Evolutionary conservation across 352 stramenopile species (phyloP), one percentile per base, ranked within the genome.

Genomic region (Phytophthora colocasiae): DNA sequence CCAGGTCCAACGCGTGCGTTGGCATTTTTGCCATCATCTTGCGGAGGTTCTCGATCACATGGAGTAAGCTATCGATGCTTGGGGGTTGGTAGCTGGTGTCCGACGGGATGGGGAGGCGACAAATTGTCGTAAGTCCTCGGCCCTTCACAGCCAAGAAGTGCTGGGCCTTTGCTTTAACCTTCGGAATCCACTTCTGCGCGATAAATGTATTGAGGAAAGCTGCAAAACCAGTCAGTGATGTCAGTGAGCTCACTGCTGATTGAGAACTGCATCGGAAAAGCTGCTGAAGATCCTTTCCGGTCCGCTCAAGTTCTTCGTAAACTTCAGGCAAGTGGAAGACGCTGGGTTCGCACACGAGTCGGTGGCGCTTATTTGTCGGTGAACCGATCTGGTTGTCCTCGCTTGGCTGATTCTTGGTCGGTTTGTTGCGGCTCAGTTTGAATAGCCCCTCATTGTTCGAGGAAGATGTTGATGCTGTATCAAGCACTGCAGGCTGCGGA

Each of bases 11-110:
- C 7, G 75, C 75, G 50, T 92, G 78, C 22, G 83, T 71, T 0
- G 85, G 83, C 77, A 93, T 93, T 43, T 76, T 83, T 4, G 66
- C 45, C 73, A 93, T 91, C 81, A 95, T 93, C 4, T 79, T 70
- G 36, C 83, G 77, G 1, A 91, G 73, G 51, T 86, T 81, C 14
- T 85, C 71, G 6, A 85, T 74, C 11, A 93, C 84, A 52, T 88
- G 86, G 2, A 95, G 67, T 55, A 95, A 66, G 58, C 75, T 91
- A 49, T 95, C 85, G 50, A 93, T 85, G 45, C 78, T 93, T 6
- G 83, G 81, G 3, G 82, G 85, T 57, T 92, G 83, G 36, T 90
- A 93, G 6, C 80, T 90, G 3, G 85, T 93, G 45, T 93, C 85
- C 0, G 81, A 89, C 1, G 84, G 84, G 47, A 90, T 75, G 1